Percentiles rank a stretch among this genome's conserved stretches.
Evolutionary conservation across 2,329 filamentous ascomycete species (phyloP).

Genomic region (Fusarium verrucosum): DNA sequence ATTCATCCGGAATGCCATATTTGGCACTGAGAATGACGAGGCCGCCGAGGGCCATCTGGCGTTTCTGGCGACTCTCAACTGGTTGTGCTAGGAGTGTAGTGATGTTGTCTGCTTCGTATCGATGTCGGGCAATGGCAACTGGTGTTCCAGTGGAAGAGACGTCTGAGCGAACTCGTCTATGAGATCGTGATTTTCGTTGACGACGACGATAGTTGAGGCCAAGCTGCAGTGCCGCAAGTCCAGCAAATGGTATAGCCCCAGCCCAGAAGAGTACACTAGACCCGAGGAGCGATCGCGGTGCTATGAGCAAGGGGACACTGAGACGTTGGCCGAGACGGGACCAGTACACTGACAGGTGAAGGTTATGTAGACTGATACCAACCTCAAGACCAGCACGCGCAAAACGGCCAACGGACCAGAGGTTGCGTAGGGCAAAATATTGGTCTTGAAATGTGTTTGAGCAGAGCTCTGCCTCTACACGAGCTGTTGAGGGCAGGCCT

Average conservation of each 20-base stretch:
- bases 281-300: constrained; percentile 42
- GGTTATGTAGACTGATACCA: constrained; percentile 51
- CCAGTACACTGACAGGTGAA: constrained; percentile 60
- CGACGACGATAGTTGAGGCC: constrained; percentile 34
- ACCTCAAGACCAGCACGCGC: constrained; percentile 57
- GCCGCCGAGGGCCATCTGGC: constrained; percentile 48
- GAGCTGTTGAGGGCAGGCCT: constrained; percentile 39
- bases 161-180: constrained; percentile 11
- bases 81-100: constrained; percentile 54
- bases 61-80: constrained; percentile 52
- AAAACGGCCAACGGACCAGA: constrained; percentile 54
- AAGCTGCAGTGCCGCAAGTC: constrained; percentile 52
- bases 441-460: constrained; percentile 49
- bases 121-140: constrained; percentile 47
- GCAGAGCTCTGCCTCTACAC: constrained; percentile 56
- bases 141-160: constrained; percentile 27
- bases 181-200: constrained; percentile 7
- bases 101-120: constrained; percentile 57
- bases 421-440: constrained; percentile 55
- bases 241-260: constrained; percentile 52
- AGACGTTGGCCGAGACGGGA: constrained; percentile 57
- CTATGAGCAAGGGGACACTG: constrained; percentile 55
- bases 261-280: constrained; percentile 52
- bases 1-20: constrained; percentile 53
- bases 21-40: constrained; percentile 61